phyloP scores from a whole-genome alignment of 257 asterid genomes.

The Lycium ferocissimum region DNA sequence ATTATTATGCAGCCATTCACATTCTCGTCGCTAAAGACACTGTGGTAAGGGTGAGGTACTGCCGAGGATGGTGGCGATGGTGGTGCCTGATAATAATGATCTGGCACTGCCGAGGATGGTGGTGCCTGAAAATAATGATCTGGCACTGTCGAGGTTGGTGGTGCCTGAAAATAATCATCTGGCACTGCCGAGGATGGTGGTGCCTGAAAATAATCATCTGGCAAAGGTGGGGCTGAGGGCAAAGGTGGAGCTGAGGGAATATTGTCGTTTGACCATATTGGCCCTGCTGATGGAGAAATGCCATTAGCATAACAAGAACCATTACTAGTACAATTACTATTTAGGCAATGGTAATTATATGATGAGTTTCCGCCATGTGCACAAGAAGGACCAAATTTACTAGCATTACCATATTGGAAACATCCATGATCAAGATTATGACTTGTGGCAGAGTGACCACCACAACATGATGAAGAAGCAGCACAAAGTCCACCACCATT shows the following conservation, averaged over 20 bases:
- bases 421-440: constrained; percentile 14
- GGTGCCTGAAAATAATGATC: not conserved
- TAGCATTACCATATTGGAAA: not conserved
- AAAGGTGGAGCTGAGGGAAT: constrained; percentile 20
- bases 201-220: constrained; percentile 11
- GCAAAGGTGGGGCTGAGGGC: constrained; percentile 23
- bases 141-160: not conserved
- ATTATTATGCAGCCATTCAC: not conserved
- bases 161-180: not conserved
- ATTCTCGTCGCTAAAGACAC: not conserved
- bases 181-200: not conserved
- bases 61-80: not conserved
- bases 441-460: not conserved
- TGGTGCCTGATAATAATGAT: not conserved
- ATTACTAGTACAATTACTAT: not conserved
- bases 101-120: not conserved
- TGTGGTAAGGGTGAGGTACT: not conserved
- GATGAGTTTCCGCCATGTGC: not conserved
- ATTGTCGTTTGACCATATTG: not conserved
- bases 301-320: not conserved
- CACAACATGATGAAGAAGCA: constrained; percentile 29
- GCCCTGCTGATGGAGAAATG: not conserved
- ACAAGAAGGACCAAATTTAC: not conserved
- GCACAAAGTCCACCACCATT: constrained; percentile 20
- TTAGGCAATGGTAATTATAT: not conserved